These are phyloP conservation scores for Epichloe brachyelytri DNA, from an alignment of 2,329 filamentous ascomycete species.

Conservation along the genomic window DNA sequence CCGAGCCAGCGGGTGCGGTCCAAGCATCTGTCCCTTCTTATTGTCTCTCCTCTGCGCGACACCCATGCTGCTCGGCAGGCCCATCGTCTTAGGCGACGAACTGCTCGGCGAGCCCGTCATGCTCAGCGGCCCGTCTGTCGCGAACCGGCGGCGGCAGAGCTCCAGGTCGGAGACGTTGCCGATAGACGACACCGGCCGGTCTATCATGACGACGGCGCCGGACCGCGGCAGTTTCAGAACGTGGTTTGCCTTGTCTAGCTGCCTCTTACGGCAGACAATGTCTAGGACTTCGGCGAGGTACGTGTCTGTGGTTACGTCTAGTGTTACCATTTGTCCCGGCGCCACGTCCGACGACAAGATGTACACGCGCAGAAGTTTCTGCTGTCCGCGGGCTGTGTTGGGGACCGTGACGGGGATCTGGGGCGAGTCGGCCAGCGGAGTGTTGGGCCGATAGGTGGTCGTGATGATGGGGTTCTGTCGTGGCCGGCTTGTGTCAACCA, in stretches of 20 bases:
- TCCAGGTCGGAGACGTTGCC: conserved; percentile 65
- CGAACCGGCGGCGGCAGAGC: conserved; percentile 61
- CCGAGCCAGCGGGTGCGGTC: conserved; percentile 54
- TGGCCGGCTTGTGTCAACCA: conserved; percentile 20
- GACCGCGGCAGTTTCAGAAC: conserved; percentile 66
- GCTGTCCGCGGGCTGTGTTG: conserved; percentile 43
- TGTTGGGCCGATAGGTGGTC: conserved; percentile 43
- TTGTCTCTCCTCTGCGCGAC: conserved; percentile 33
- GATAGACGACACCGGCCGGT: conserved; percentile 67
- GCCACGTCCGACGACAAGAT: conserved; percentile 57
- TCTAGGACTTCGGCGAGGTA: conserved; percentile 76
- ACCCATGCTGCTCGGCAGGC: conserved; percentile 31
- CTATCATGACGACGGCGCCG: conserved; percentile 60
- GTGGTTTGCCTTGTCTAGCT: conserved; percentile 66
- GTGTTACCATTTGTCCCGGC: conserved; percentile 58
- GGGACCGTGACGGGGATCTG: conserved; percentile 30
- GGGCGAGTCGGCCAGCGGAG: conserved; percentile 43
- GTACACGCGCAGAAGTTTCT: conserved; percentile 60
- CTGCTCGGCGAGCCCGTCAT: conserved; percentile 56
- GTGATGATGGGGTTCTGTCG: conserved; percentile 48
- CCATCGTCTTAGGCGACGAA: conserved; percentile 53
- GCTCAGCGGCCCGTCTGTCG: conserved; percentile 57
- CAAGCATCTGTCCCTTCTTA: conserved; percentile 37
- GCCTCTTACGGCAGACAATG: conserved; percentile 61
- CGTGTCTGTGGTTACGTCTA: conserved; percentile 69